Conservation (phyloP, 345 rosid species). For the Crucihimalaya himalaica region DNA sequence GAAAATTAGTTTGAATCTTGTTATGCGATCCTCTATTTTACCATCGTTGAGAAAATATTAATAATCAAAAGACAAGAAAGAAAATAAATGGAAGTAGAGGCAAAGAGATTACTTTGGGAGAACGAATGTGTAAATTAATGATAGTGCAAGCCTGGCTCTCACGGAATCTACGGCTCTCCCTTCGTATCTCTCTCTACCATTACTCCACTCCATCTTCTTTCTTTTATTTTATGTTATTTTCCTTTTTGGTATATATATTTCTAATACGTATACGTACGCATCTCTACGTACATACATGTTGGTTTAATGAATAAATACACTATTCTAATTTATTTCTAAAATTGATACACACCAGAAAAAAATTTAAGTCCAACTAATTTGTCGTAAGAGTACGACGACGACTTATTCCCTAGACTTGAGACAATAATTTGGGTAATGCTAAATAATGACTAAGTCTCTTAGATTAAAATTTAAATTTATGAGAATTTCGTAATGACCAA, state of each 20-base stretch:
- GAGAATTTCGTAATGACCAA: not conserved
- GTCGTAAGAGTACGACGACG: conserved; percentile 31
- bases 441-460: conserved; percentile 11
- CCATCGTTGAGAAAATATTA: conserved; percentile 1
- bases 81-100: not conserved
- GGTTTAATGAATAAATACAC: not conserved
- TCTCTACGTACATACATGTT: conserved; percentile 28
- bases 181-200: conserved; percentile 39
- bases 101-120: conserved; percentile 19
- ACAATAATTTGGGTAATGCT: conserved; percentile 10
- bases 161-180: conserved; percentile 51
- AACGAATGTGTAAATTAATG: conserved; percentile 20
- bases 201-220: conserved; percentile 38
- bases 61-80: not conserved
- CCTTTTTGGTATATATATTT: not conserved
- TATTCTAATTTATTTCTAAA: not conserved
- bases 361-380: conserved; percentile 38
- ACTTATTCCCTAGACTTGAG: conserved; percentile 11
- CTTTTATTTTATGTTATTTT: not conserved
- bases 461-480: not conserved
- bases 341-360: not conserved
- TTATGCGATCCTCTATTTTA: not conserved
- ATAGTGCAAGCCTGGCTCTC: conserved; percentile 59
- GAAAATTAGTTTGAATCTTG: not conserved
- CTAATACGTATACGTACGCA: conserved; percentile 33